Evolutionary conservation across 1,284 basidiomycete species (phyloP), one percentile per base, ranked within the genome.

Genomic region (Austroboletus niveus): DNA sequence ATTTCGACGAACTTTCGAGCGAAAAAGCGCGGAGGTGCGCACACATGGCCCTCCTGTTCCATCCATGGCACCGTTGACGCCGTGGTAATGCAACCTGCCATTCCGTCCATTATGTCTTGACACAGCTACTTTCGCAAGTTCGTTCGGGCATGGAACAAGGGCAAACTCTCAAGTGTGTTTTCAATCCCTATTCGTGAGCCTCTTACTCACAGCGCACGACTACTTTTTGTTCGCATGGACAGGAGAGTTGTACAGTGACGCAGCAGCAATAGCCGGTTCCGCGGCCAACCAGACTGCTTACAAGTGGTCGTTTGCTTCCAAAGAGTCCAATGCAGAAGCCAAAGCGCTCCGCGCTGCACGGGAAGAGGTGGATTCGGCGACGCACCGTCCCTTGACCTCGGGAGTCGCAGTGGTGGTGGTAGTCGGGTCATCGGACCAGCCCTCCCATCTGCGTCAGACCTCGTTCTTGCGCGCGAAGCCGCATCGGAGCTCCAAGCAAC

Each of bases 121-220:
- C 56, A 56, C 64, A 89, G 88, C 62, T 90, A 91, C 64, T 92
- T 92, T 64, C 84, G 83, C 61, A 91, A 89, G 70, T 91, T 91
- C 60, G 81, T 89, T 42, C 89, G 89, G 79, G 81, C 80, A 31
- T 91, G 89, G 89, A 92, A 91, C 65, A 76, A 77, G 66, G 87
- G 87, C 8, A 84, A 79, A 66, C 72, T 91, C 15, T 70, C 81
- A 17, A 77, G 86, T 87, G 22, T 34, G 58, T 60, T 7, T 36
- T 9, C 8, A 6, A 8, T n/a, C 17, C 17, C 17, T 36, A 5
- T 30, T 17, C 10, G 10, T 22, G 5, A 4, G 9, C 27, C 15
- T 12, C 30, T 14, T 12, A 2, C 22, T 36, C 31, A 24, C 40
- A 17, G 27, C 20, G 15, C 29, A n/a, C 24, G 35, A 30, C 9